Evolutionary conservation across 2,329 filamentous ascomycete species (phyloP), one percentile per base, ranked within the genome.

Genomic region (Fusarium oligoseptatum): DNA sequence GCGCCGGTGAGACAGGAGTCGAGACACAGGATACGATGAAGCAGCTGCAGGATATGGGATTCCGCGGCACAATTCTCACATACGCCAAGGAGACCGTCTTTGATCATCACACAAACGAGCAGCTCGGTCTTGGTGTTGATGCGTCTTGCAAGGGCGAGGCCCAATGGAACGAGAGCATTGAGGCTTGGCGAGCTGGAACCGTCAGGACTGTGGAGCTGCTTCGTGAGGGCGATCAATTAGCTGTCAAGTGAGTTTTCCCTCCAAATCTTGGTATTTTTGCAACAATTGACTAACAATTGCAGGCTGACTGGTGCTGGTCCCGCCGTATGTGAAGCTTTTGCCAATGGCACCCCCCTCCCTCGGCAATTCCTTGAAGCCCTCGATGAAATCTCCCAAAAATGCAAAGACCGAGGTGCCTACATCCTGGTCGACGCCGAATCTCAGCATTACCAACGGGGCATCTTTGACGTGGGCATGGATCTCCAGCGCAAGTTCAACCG

Each of bases 21-120:
- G 86, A 90, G 79, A 86, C 89, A 0, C 81, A 81, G n/a, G 78
- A 77, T 20, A 86, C 83, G 0, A 84, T 85, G 64, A 80, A 81
- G 11, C 80, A 84, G n/a, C 74, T 89, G 29, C 83, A 86, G 57
- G 78, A 82, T 9, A 82, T 89, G 58, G 88, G 88, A 0, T 90
- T 89, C 76, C 82, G 84, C 15, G 88, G 88, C 5, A 85, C 89
- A n/a, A 88, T 90, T 11, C 83, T 90, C 14, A 89, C 89, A 62
- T 90, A 88, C 69, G 88, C 88, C 3, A 81, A 80, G 11, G 83
- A 84, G 63, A 84, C 83, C 7, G 80, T 85, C 0, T 84, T 85
- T 37, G 84, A 87, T 58, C 79, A 83, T 37, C 80, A 79, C 8
- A 80, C 79, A 6, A 76, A 80, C 17, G 66, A 68, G 41, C 48